Evolutionary conservation across 1,284 basidiomycete species (phyloP), one percentile per base, ranked within the genome.

Genomic region (Chiua sp.): DNA sequence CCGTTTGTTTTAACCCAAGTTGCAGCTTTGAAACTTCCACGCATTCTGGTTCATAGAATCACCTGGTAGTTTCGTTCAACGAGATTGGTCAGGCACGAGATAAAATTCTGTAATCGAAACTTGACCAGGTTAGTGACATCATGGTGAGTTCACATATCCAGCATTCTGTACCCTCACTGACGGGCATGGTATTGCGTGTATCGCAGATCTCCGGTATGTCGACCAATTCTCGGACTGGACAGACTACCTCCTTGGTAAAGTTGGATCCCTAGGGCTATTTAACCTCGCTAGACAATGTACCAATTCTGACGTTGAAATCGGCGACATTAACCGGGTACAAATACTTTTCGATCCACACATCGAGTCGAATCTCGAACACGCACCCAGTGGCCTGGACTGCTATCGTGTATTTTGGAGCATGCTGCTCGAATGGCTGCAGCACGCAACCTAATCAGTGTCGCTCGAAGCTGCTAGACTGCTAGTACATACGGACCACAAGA

Each of bases 321-420:
- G 94, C 48, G 97, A 98, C 77, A 99, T 99, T 75, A 99, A 99
- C 75, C 91, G 96, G 57, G 97, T 96, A 2, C 86, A 97, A 37
- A 94, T 95, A 84, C 84, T 99, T 26, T 92, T 99, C 57, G 96
- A 98, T 70, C 97, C 94, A 0, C 86, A 99, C 18, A 96, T 98
- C 71, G 97, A 98, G 73, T 97, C 93, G 32, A 99, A 99, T 76
- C 96, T 96, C 0, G 98, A 98, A 72, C 97, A 99, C 68, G 86
- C 95, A 0, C 96, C 97, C 5, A 98, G 97, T 4, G n/a, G n/a
- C n/a, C n/a, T 99, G 97, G 98, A 98, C 99, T 61, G 97, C 98
- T 1, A 97, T 97, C 0, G 98, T 97, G 0, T 90, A 94, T 63
- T 78, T 99, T 52, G 76, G 94, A 98, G 66, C 95, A 98, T 65